Conservation (phyloP, 23 red algal species). For the Gracilaria gracilis region DNA sequence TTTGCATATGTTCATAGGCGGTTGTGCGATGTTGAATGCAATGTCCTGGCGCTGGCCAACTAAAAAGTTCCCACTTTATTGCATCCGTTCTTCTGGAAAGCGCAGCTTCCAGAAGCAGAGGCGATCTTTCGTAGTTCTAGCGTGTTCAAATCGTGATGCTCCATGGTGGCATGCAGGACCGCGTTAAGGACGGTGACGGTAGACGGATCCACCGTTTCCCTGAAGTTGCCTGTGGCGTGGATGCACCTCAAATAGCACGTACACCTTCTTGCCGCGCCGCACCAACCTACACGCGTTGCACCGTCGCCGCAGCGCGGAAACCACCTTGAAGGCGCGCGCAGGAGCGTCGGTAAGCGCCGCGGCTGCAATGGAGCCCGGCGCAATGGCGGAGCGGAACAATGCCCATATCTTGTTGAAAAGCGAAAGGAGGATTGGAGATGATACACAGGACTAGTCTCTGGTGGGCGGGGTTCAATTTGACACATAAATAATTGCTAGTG, state of each 20-base stretch:
- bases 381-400: neutral
- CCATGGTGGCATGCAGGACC: no score
- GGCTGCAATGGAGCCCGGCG: neutral
- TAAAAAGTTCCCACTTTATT: no score
- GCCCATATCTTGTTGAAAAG: neutral
- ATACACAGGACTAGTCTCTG: neutral
- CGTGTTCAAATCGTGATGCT: no score
- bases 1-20: no score
- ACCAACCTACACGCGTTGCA: conserved; percentile 85
- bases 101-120: no score
- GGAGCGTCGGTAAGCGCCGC: neutral
- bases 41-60: no score
- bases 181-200: conserved; percentile 14
- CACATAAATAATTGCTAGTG: no score
- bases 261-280: conserved; percentile 86
- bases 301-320: conserved; percentile 75
- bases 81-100: no score
- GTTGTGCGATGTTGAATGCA: no score
- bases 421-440: neutral
- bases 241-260: conserved; percentile 85
- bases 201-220: conserved; percentile 68
- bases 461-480: neutral
- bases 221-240: conserved; percentile 96
- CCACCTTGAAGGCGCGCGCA: conserved; percentile 80
- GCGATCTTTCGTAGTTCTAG: neutral